Conservation (phyloP, 768 basidiomycete species). For the Termitomyces bulborhizus region DNA sequence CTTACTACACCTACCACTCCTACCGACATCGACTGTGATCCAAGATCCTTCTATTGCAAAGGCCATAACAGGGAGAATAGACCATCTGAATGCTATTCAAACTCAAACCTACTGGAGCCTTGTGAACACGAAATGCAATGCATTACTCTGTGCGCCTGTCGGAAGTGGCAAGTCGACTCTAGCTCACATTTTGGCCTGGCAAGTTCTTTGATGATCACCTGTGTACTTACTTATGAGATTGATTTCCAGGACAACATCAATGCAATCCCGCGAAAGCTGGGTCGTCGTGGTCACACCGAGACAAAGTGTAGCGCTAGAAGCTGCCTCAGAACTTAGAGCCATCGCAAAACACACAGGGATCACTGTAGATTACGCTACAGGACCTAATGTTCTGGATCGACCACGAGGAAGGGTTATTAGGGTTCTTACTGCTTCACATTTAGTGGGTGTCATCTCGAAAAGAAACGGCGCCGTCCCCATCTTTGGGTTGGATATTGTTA, state of each 20-base stretch:
- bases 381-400: conserved; percentile 27
- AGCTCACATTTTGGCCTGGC: conserved; percentile 71
- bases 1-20: conserved; percentile 69
- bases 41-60: conserved; percentile 39
- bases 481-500: conserved; percentile 51
- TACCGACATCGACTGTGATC: conserved; percentile 46
- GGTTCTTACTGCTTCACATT: conserved; percentile 47
- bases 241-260: conserved; percentile 47
- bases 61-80: conserved; percentile 38
- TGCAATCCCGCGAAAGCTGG: conserved; percentile 39
- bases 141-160: conserved; percentile 72
- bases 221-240: background rate
- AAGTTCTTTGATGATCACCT: conserved; percentile 19
- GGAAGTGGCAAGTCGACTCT: conserved; percentile 78
- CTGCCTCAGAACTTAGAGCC: conserved; percentile 44
- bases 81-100: conserved; percentile 78
- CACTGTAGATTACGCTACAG: conserved; percentile 27
- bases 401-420: conserved; percentile 42
- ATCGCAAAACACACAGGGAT: conserved; percentile 33
- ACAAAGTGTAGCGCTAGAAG: conserved; percentile 48
- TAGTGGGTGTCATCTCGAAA: conserved; percentile 38
- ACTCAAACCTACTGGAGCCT: conserved; percentile 86
- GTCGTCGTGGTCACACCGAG: conserved; percentile 61
- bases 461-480: conserved; percentile 22
- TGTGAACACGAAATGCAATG: conserved; percentile 58